Evolutionary conservation across 805 yeast genomes (phyloP), one percentile per base, ranked within the genome.

Genomic region (Peterozyma toletana): DNA sequence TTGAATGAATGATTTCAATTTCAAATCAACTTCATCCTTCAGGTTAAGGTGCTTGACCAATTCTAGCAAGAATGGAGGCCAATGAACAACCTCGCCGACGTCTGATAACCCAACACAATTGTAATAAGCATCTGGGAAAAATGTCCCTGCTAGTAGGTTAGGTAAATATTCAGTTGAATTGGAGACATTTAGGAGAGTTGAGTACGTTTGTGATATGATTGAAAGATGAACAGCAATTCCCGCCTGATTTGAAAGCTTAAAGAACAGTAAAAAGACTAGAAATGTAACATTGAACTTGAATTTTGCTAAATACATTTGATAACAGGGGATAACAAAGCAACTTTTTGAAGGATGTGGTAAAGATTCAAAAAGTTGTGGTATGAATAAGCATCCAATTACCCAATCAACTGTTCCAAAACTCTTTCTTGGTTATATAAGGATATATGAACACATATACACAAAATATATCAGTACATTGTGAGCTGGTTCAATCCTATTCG

Each of bases 71-170:
- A 80, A 81, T 1, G 81, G 80, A 0, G 87, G 86, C 88, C 89
- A 82, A 54, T 82, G 88, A 0, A 80, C 66, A 29, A 64, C 72
- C 56, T 83, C 89, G 3, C 85, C 83, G 2, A 71, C 70, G 10
- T 70, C 68, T 3, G 74, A 64, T 21, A 59, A 53, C 3, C 74
- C 77, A 40, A 73, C 59, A 56, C 88, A 83, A 33, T 73, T 66
- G 57, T 83, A 83, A 52, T 80, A 75, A 0, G 83, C 77, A 55
- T 83, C 89, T 0, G 89, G 89, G 52, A 75, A 78, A 54, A 83
- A 82, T 0, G 84, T 70, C 0, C 88, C 89, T 1, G 83, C 72
- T 13, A 75, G 58, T n/a, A 71, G 50, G 39, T 58, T 67, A 3
- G 66, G 55, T 2, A 52, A 37, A 21, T 21, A 21, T 21, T 21